Evolutionary conservation across 129 eudicot species (phyloP).

Genomic region (Artemisia annua): DNA sequence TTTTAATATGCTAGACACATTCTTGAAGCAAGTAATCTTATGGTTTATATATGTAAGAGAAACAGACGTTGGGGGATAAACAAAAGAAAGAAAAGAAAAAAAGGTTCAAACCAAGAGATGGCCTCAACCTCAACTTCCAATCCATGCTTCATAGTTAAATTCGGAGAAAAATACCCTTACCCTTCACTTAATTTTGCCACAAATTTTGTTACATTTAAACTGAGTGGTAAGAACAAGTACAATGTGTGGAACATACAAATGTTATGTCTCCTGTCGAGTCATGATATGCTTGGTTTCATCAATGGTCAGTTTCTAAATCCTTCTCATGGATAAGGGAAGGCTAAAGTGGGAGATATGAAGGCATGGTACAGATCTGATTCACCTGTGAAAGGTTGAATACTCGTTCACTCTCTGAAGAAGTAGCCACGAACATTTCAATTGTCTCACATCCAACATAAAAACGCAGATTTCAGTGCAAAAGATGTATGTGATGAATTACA

Average conservation of each 20-base stretch:
- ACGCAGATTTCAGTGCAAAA: constrained; percentile 8
- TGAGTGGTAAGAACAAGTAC: neutral
- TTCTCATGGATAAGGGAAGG: neutral
- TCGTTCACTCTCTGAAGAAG: neutral
- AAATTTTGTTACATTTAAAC: too few relatives aligned
- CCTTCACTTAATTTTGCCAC: too few relatives aligned
- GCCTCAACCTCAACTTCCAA: too few relatives aligned
- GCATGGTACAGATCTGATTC: neutral
- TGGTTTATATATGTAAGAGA: too few relatives aligned
- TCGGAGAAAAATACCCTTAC: too few relatives aligned
- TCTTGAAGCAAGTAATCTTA: too few relatives aligned
- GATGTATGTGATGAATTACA: constrained; percentile 16
- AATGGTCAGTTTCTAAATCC: neutral
- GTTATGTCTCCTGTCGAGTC: neutral
- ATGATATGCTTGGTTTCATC: neutral
- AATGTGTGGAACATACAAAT: neutral
- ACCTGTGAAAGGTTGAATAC: neutral
- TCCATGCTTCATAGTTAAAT: too few relatives aligned
- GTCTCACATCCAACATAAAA: neutral
- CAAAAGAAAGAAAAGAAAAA: too few relatives aligned
- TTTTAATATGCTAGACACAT: too few relatives aligned
- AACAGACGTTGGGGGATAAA: too few relatives aligned
- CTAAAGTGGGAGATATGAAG: neutral
- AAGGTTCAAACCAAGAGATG: too few relatives aligned
- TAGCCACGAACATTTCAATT: neutral